Evolutionary conservation across 1,139 yeast species (phyloP).

Genomic region (Citeromyces hawaiiensis): DNA sequence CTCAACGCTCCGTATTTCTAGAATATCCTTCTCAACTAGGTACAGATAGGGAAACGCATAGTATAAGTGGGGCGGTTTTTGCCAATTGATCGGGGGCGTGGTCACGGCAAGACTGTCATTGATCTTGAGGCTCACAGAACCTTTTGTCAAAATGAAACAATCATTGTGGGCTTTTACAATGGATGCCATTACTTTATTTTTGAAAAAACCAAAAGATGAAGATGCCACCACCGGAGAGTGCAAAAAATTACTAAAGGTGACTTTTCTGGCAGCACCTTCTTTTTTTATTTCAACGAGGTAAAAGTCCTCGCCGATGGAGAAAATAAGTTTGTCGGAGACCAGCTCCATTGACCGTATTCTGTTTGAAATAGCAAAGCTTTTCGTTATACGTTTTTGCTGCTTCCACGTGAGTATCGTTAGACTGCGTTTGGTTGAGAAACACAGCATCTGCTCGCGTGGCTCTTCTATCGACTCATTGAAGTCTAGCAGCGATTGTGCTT

Average conservation of each 20-base stretch:
- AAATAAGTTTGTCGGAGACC: background rate
- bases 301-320: background rate
- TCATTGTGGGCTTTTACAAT: background rate
- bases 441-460: background rate
- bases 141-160: background rate
- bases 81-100: background rate
- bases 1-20: background rate
- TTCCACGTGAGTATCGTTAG: background rate
- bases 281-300: background rate
- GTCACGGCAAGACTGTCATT: background rate
- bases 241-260: background rate
- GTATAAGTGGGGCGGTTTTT: background rate
- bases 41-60: background rate
- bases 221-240: background rate
- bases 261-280: background rate
- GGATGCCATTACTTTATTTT: background rate
- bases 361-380: background rate
- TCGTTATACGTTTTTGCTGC: background rate
- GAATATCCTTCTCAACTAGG: background rate
- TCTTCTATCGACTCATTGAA: background rate
- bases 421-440: background rate
- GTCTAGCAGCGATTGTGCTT: background rate
- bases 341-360: background rate
- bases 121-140: background rate
- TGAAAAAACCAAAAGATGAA: background rate